Evolutionary conservation across 2,329 filamentous ascomycete genomes (phyloP), one percentile per base, ranked within the genome.

Genomic region (Tolypocladium cylindrosporum): DNA sequence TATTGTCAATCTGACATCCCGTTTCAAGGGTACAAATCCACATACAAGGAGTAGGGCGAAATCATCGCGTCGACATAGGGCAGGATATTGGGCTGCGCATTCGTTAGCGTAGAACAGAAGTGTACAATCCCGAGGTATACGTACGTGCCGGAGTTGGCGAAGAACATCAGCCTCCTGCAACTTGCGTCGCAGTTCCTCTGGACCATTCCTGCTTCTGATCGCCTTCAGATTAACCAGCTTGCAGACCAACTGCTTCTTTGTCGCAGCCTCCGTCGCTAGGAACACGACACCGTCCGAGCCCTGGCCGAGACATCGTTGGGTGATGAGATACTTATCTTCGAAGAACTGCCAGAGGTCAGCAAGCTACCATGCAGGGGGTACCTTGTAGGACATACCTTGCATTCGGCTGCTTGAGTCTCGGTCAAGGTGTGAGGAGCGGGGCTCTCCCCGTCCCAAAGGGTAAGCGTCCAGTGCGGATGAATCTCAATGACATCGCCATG

Each of bases 241-340:
- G 74, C 88, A 91, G 13, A 86, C 86, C 24, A 89, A 62, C 64
- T 90, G 88, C 57, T 76, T 77, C 42, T 77, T 75, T 0, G 79
- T 81, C 8, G 68, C 68, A 31, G 73, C 67, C 19, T 88, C 77
- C 3, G 78, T 67, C 9, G 74, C 71, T 8, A 75, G 63, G 54
- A 71, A 72, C 14, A 75, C 72, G 19, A 65, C 61, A 16, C 68
- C 74, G 59, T 75, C 71, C 27, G 70, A 66, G 2, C 74, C 74
- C 40, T 69, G 64, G 1, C 74, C 74, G 10, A 76, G 67, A 48
- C 72, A 71, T 14, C 69, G 68, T 13, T 68, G 60, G 6, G 71
- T 69, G 39, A 76, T 56, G 0, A 56, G 36, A 56, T 75, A 76
- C 41, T 66, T 69, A 51, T 68, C 63, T 41, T 65, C 58, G 59